Conservation (phyloP, 2,329 filamentous ascomycete genomes). For the Fusarium paranaense region DNA sequence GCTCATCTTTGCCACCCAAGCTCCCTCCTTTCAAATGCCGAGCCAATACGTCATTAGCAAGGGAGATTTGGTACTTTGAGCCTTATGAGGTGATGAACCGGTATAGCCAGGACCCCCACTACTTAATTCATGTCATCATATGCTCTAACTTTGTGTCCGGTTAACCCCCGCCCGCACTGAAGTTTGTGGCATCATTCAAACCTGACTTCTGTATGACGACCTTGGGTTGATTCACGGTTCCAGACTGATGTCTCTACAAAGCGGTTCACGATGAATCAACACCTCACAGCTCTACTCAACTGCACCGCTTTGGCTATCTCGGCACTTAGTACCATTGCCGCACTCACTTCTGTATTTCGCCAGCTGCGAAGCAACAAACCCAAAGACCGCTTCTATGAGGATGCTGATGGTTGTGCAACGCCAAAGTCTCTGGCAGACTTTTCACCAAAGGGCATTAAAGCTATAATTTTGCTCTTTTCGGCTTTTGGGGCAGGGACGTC, state of each 20-base stretch:
- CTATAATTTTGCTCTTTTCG: slow-evolving; percentile 63
- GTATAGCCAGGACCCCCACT: not conserved
- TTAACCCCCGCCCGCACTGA: not conserved
- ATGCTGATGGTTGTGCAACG: slow-evolving; percentile 75
- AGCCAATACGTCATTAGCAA: not conserved
- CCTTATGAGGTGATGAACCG: not conserved
- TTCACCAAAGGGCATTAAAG: slow-evolving; percentile 68
- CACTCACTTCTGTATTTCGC: slow-evolving; percentile 49
- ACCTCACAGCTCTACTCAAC: slow-evolving; percentile 32
- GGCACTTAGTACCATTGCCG: slow-evolving; percentile 38
- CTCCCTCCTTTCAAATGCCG: not conserved
- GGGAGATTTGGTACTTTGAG: not conserved
- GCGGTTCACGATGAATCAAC: not conserved
- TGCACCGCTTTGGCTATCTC: slow-evolving; percentile 47
- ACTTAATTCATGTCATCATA: not conserved
- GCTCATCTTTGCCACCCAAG: not conserved
- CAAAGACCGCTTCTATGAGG: slow-evolving; percentile 67
- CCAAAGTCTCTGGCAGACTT: slow-evolving; percentile 70
- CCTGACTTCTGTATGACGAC: not conserved
- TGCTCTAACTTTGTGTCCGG: not conserved
- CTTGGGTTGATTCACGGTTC: not conserved
- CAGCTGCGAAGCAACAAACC: slow-evolving; percentile 49
- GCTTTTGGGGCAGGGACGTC: slow-evolving; percentile 64
- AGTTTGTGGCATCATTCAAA: not conserved
- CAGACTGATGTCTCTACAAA: not conserved